Evolutionary conservation across 805 yeast species (phyloP).

Genomic region (Saturnispora halmiae): DNA sequence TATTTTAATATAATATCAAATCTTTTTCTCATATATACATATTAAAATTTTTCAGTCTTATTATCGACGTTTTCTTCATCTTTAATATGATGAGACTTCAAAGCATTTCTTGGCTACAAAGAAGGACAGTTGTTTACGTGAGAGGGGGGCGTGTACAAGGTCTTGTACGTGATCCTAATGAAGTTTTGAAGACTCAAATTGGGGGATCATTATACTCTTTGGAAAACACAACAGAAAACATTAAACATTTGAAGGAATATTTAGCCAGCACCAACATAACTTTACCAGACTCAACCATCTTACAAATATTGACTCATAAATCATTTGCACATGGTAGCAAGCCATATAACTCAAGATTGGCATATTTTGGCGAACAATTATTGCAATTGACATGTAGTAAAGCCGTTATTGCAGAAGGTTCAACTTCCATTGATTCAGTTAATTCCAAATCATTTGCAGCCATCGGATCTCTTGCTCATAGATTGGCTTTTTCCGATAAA

Average conservation of each 20-base stretch:
- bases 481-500: conserved; percentile 41
- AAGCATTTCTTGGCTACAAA: neutral
- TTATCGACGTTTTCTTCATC: neutral
- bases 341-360: conserved; percentile 82
- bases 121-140: conserved; percentile 29
- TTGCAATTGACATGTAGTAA: conserved; percentile 43
- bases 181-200: conserved; percentile 28
- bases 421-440: conserved; percentile 27
- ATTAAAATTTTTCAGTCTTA: conserved; percentile 6
- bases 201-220: neutral
- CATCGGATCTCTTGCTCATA: conserved; percentile 49
- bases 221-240: conserved; percentile 22
- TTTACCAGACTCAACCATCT: conserved; percentile 52
- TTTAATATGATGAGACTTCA: neutral
- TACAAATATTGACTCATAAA: conserved; percentile 87
- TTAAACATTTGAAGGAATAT: conserved; percentile 40
- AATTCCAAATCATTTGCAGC: conserved; percentile 46
- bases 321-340: conserved; percentile 86
- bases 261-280: conserved; percentile 32
- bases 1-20: neutral
- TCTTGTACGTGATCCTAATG: conserved; percentile 60
- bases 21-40: neutral
- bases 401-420: conserved; percentile 26
- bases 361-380: conserved; percentile 60
- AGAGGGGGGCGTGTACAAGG: conserved; percentile 57